Percentiles rank a stretch among this genome's conserved stretches.
These are phyloP conservation scores for Phytopythium oedochilum DNA, from an alignment of 352 stramenopile species.

Conservation along the genomic window DNA sequence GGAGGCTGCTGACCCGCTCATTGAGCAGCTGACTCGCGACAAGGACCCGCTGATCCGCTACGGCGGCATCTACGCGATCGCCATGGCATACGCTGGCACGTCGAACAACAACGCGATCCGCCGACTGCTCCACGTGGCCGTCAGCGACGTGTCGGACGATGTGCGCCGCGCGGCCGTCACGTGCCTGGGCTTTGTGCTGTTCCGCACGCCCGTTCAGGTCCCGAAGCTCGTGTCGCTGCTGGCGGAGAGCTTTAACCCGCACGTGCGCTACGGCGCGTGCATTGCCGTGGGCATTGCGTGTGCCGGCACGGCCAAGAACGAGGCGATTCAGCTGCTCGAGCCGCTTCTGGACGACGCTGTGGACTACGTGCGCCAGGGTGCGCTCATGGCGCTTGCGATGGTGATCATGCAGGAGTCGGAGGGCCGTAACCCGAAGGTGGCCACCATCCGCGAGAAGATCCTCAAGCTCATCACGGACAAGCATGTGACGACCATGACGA, in stretches of 20 bases:
- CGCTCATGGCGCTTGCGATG: slow-evolving; percentile 95
- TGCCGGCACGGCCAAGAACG: slow-evolving; percentile 94
- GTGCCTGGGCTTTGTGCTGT: slow-evolving; percentile 97
- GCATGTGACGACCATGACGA: slow-evolving; percentile 98
- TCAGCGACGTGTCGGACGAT: slow-evolving; percentile 98
- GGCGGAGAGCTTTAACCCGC: slow-evolving; percentile 99
- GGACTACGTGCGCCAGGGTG: slow-evolving; percentile 98
- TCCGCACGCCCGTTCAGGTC: slow-evolving; percentile 95
- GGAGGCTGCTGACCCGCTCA: slow-evolving; percentile 94
- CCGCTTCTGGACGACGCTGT: slow-evolving; percentile 98
- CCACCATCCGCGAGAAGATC: slow-evolving; percentile 82
- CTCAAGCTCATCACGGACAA: slow-evolving; percentile 95
- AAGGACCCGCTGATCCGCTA: slow-evolving; percentile 98
- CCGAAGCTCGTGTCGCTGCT: slow-evolving; percentile 92
- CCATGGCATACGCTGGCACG: slow-evolving; percentile 97
- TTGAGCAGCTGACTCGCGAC: slow-evolving; percentile 96
- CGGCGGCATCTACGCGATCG: slow-evolving; percentile 97
- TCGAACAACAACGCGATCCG: slow-evolving; percentile 96
- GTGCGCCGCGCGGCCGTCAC: slow-evolving; percentile 97
- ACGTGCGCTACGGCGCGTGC: slow-evolving; percentile 98
- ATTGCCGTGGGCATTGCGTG: slow-evolving; percentile 98
- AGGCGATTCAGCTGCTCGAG: slow-evolving; percentile 96
- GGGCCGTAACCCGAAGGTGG: slow-evolving; percentile 78
- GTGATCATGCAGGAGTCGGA: slow-evolving; percentile 98
- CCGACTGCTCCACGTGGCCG: slow-evolving; percentile 96